Conservation (phyloP, 2,329 filamentous ascomycete species). For the Stachybotrys elegans region DNA sequence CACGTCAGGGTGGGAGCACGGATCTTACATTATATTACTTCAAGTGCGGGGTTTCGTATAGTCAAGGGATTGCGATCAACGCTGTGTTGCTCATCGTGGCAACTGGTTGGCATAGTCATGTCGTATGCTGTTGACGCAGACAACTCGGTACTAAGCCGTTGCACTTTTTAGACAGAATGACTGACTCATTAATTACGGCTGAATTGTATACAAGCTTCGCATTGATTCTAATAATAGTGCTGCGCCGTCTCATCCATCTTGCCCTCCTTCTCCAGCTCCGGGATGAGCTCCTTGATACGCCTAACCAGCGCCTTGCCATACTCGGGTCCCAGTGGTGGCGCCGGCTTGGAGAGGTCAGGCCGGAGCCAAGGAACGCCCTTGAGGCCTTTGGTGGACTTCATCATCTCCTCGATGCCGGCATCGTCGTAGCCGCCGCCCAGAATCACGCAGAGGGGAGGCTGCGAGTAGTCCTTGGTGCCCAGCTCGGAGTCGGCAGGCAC, state of each 20-base stretch:
- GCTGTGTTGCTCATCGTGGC: too few species aligned
- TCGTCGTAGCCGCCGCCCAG: conserved; percentile 17
- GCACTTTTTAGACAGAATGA: too few species aligned
- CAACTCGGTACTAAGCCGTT: too few species aligned
- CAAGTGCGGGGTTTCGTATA: too few species aligned
- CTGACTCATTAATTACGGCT: too few species aligned
- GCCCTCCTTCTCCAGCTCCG: conserved; percentile 12
- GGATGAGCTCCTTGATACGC: conserved; percentile 18
- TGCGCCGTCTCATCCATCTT: conserved; percentile 34
- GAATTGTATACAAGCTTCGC: too few species aligned
- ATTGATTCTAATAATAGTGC: conserved; percentile 2
- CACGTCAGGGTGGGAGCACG: too few species aligned
- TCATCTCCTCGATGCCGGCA: conserved; percentile 7
- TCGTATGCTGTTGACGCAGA: too few species aligned
- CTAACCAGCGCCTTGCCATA: conserved; percentile 19
- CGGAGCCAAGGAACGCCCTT: conserved; percentile 15
- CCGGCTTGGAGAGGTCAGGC: conserved; percentile 13
- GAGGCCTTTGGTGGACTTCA: conserved; percentile 4
- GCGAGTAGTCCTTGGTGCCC: conserved; percentile 11
- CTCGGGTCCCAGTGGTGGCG: conserved; percentile 18
- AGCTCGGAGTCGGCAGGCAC: conserved; percentile 9
- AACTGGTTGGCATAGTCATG: too few species aligned
- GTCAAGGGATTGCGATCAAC: too few species aligned
- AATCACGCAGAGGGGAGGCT: conserved; percentile 12
- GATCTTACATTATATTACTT: too few species aligned